Evolutionary conservation across 1,139 yeast species (phyloP), one percentile per base, ranked within the genome.

Genomic region (Saccharomyces pastorianus): DNA sequence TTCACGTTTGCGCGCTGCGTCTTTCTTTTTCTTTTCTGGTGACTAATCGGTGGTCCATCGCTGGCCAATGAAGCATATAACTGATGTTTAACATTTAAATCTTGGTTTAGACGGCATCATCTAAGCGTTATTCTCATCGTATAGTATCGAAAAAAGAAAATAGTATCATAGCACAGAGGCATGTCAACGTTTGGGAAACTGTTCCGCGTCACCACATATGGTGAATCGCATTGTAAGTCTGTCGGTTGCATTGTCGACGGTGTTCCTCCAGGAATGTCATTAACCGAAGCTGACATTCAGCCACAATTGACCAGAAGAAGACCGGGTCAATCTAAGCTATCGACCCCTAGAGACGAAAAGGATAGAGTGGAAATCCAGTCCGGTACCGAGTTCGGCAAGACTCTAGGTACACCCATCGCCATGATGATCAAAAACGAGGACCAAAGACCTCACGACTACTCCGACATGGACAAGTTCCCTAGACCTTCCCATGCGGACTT

Each of bases 221-320:
- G 99, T 60, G 99, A 93, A 71, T 90, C 97, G 23, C 99, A 93
- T 76, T 93, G 99, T 76, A 86, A 83, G 67, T 88, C 96, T n/a
- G 99, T 93, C 47, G 99, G 99, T 31, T 93, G 99, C 74, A 93
- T 93, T 58, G 97, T 93, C 49, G 99, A 93, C 65, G 99, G 99
- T 53, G 95, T 91, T 51, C 99, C 99, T 49, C 98, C 99, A 32
- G 96, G 96, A 31, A 77, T 93, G 79, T 79, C 82, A 13, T 79
- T 93, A 55, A 79, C 87, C 20, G 98, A 89, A 71, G 83, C 75
- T 9, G 99, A 93, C 67, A 82, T 93, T 63, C 99, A 93, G 75
- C 96, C 97, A 17, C 99, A 93, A 75, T 76, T 93, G 62, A 85
- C 96, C 32, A 83, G 99, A 74, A 85, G 99, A 79, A 85, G 99